phyloP scores from a whole-genome alignment of 2,329 filamentous ascomycete genomes.

The Capronia coronata region DNA sequence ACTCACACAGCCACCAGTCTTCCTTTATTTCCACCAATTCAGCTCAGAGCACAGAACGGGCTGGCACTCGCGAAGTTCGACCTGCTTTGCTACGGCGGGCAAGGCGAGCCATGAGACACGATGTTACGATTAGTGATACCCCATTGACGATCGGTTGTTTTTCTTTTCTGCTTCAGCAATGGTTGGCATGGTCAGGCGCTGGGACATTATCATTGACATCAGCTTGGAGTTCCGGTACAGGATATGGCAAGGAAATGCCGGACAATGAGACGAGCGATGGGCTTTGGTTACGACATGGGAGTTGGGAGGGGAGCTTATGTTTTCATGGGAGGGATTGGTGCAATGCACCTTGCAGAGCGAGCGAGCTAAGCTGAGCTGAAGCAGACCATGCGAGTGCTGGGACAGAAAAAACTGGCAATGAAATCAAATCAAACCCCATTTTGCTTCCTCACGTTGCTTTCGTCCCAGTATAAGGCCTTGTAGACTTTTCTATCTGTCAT shows the following conservation, averaged over 20 bases:
- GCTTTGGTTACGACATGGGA: not conserved
- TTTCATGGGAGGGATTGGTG: not conserved
- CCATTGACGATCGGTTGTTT: not conserved
- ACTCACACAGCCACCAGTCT: no score
- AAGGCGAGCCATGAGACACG: not conserved
- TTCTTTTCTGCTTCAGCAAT: not conserved
- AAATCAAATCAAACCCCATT: not conserved
- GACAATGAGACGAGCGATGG: constrained; percentile 1
- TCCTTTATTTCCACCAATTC: no score
- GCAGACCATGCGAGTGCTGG: not conserved
- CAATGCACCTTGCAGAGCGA: not conserved
- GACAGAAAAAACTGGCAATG: not conserved
- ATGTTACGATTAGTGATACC: not conserved
- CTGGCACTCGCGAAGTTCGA: no score
- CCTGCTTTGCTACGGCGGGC: no score
- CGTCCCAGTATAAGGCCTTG: no score
- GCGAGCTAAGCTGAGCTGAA: no score
- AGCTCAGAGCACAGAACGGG: no score
- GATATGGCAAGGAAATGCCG: not conserved
- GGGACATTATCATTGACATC: constrained; percentile 6
- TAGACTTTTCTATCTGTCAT: no score
- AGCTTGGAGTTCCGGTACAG: not conserved
- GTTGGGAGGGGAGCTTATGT: not conserved
- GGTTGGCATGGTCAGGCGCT: not conserved
- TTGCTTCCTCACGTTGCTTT: no score